Evolutionary conservation across 2,329 filamentous ascomycete species (phyloP).

Genomic region (Cladosporium oxysporum): DNA sequence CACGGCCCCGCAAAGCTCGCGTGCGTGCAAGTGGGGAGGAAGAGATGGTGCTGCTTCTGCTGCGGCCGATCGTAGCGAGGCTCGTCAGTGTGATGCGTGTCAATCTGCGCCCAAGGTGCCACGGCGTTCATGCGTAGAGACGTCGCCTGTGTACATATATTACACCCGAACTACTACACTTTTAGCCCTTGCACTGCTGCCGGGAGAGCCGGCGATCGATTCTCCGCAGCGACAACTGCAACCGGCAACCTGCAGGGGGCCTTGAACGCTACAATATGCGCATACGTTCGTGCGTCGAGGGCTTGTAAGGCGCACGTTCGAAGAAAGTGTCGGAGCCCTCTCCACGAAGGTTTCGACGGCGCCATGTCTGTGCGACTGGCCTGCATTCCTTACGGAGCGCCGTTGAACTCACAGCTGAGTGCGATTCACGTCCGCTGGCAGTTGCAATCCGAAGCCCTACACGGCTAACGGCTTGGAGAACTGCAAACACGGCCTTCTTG

Average conservation of each 20-base stretch:
- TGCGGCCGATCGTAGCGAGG: background rate
- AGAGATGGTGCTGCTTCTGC: background rate
- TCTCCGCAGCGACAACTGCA: conserved; percentile 11
- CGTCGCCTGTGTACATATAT: conserved; percentile 10
- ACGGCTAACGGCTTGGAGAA: background rate
- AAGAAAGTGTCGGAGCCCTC: background rate
- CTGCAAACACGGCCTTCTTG: background rate
- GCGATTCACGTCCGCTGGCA: background rate
- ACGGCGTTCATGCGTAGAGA: conserved; percentile 7
- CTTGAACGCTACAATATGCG: background rate
- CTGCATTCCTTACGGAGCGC: background rate
- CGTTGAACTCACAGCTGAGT: background rate
- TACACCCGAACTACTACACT: background rate
- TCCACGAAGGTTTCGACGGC: conserved; percentile 14
- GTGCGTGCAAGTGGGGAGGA: background rate
- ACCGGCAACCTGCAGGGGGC: background rate
- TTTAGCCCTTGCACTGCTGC: background rate
- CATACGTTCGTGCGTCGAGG: background rate
- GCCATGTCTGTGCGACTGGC: background rate
- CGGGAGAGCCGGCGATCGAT: conserved; percentile 15
- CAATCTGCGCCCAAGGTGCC: conserved; percentile 7
- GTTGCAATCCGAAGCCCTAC: background rate
- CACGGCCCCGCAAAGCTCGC: conserved; percentile 1
- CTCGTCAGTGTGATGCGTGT: conserved; percentile 4
- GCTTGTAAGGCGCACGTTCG: background rate